Conservation (phyloP, 352 stramenopile genomes). For the Pythium angustatum region DNA sequence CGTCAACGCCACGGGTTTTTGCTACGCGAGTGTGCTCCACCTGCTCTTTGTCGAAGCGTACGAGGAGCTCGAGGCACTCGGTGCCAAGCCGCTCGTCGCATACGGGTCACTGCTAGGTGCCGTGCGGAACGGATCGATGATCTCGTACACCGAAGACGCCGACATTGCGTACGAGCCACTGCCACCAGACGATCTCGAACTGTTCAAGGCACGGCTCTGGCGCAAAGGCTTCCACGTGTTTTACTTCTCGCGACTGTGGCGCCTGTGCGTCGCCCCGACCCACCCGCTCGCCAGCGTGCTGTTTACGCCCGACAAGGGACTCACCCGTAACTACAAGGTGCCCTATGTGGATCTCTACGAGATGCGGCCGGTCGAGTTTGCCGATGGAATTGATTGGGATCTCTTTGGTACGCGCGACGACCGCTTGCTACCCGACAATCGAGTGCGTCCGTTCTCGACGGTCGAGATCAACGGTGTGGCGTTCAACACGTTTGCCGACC, state of each 20-base stretch:
- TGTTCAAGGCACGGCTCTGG: constrained; percentile 30
- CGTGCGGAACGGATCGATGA: constrained; percentile 37
- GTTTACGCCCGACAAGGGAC: constrained; percentile 34
- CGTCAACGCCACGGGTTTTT: constrained; percentile 16
- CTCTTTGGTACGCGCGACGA: constrained; percentile 19
- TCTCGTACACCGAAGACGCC: constrained; percentile 45
- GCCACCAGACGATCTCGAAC: background rate
- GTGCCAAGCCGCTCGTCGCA: constrained; percentile 24
- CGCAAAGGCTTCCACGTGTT: constrained; percentile 48
- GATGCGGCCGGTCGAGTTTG: constrained; percentile 24
- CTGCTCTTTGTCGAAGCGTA: constrained; percentile 44
- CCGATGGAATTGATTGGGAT: constrained; percentile 6
- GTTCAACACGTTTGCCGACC: constrained; percentile 44
- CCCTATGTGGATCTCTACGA: constrained; percentile 51
- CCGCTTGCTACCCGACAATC: constrained; percentile 25
- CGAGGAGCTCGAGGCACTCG: constrained; percentile 23
- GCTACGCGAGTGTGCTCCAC: constrained; percentile 39
- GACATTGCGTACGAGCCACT: constrained; percentile 33
- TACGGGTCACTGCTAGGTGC: constrained; percentile 45
- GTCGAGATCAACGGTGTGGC: constrained; percentile 38
- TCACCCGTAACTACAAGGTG: constrained; percentile 31
- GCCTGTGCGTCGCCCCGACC: constrained; percentile 45
- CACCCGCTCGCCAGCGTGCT: constrained; percentile 41
- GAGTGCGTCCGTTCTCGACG: constrained; percentile 34
- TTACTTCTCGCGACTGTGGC: constrained; percentile 35